Percentiles rank a stretch among this genome's conserved stretches.
These are phyloP conservation scores for Penicillium lividum DNA, from an alignment of 495 filamentous ascomycete genomes.

Conservation along the genomic window DNA sequence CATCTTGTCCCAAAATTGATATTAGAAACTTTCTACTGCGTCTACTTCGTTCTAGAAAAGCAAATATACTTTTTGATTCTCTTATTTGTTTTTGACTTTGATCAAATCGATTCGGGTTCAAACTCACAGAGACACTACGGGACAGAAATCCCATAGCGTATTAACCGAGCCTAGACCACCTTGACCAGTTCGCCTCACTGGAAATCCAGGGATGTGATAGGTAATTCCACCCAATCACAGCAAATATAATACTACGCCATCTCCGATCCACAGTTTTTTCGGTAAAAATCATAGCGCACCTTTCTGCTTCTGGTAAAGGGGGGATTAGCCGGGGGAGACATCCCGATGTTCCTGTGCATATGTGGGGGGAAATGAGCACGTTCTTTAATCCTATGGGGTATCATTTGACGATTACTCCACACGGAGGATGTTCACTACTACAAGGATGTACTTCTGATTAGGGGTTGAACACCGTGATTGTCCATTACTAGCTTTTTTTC, in stretches of 20 bases:
- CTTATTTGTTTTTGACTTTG: background rate
- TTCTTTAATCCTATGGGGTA: too few species aligned
- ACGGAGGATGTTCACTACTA: background rate
- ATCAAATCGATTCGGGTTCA: too few species aligned
- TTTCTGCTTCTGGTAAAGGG: too few species aligned
- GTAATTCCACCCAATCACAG: background rate
- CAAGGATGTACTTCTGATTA: background rate
- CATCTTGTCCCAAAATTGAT: background rate
- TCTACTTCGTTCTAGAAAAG: background rate
- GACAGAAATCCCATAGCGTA: background rate
- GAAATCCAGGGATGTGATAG: constrained; percentile 3
- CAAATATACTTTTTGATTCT: background rate
- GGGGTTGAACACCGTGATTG: background rate
- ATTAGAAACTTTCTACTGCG: too few species aligned
- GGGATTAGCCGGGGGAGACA: too few species aligned
- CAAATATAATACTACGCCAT: background rate
- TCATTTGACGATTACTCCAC: background rate
- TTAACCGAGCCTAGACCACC: background rate
- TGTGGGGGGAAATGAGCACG: too few species aligned
- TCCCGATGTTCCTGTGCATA: too few species aligned
- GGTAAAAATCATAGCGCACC: too few species aligned
- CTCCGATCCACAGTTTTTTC: background rate
- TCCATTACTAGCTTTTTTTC: background rate
- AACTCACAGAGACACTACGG: background rate
- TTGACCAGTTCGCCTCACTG: background rate